These are phyloP conservation scores for Perilla frutescens DNA, from an alignment of 257 asterid species.

Conservation along the genomic window DNA sequence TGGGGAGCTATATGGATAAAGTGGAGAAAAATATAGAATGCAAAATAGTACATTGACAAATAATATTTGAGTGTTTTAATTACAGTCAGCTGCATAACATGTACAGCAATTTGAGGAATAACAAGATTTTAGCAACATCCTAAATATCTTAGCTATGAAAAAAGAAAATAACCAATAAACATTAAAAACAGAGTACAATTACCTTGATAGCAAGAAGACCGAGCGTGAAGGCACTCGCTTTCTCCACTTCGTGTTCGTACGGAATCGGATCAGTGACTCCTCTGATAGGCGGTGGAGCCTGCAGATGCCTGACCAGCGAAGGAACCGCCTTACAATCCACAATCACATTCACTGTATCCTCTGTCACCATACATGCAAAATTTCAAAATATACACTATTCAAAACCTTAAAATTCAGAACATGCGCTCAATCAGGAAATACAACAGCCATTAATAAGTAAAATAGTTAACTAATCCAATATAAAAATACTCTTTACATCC, in stretches of 20 bases:
- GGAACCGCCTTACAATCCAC: conserved; percentile 87
- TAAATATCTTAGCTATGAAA: not conserved
- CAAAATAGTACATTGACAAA: not conserved
- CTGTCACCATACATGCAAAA: conserved; percentile 46
- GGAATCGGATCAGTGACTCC: conserved; percentile 45
- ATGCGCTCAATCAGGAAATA: not conserved
- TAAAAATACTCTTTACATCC: not conserved
- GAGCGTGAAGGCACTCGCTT: conserved; percentile 78
- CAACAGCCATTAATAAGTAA: not conserved
- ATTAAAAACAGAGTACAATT: conserved; percentile 27
- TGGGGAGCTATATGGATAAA: not conserved
- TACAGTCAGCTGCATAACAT: conserved; percentile 7
- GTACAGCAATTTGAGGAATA: not conserved
- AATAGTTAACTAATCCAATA: not conserved
- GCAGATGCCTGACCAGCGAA: conserved; percentile 65
- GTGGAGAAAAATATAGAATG: not conserved
- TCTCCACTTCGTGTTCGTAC: conserved; percentile 82
- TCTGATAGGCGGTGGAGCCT: conserved; percentile 49
- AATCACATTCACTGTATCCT: conserved; percentile 67
- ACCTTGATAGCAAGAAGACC: conserved; percentile 87
- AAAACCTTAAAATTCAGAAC: conserved; percentile 30
- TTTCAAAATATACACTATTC: conserved; percentile 1
- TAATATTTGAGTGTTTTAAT: conserved; percentile 5
- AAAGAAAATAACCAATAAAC: not conserved
- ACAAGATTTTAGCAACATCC: not conserved